Evolutionary conservation across 75 land plant species (phyloP).

Genomic region (Picea glauca): DNA sequence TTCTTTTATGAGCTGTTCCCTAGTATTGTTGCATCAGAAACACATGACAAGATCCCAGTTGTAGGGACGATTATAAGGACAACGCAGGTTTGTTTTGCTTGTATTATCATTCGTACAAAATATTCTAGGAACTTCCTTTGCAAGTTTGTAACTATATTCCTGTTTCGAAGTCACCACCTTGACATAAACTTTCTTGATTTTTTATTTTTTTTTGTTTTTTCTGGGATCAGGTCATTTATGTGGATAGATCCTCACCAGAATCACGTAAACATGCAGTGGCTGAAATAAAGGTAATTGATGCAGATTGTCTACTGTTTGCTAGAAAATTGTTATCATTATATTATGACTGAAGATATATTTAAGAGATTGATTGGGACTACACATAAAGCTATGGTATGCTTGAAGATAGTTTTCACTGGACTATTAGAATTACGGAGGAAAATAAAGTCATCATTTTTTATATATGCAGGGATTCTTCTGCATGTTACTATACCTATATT

Average conservation of each 20-base stretch:
- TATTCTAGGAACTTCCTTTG: no score
- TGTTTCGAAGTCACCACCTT: no score
- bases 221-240: slow-evolving; percentile 74
- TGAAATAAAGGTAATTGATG: slow-evolving; percentile 80
- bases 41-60: slow-evolving; percentile 75
- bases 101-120: background rate
- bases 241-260: slow-evolving; percentile 75
- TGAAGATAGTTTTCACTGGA: no score
- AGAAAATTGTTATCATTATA: background rate
- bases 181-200: background rate
- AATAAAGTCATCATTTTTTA: no score
- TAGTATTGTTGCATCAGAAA: slow-evolving; percentile 81
- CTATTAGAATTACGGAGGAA: no score
- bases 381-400: no score
- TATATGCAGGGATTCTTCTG: no score
- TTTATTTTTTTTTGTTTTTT: slow-evolving; percentile 1
- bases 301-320: background rate
- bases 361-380: no score
- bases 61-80: slow-evolving; percentile 93
- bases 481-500: no score
- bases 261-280: slow-evolving; percentile 78
- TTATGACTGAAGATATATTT: no score
- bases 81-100: slow-evolving; percentile 70
- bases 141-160: no score
- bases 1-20: slow-evolving; percentile 93